Evolutionary conservation across 2,329 filamentous ascomycete genomes (phyloP), one percentile per base, ranked within the genome.

Genomic region (Paracorniculantispora psalliotae): DNA sequence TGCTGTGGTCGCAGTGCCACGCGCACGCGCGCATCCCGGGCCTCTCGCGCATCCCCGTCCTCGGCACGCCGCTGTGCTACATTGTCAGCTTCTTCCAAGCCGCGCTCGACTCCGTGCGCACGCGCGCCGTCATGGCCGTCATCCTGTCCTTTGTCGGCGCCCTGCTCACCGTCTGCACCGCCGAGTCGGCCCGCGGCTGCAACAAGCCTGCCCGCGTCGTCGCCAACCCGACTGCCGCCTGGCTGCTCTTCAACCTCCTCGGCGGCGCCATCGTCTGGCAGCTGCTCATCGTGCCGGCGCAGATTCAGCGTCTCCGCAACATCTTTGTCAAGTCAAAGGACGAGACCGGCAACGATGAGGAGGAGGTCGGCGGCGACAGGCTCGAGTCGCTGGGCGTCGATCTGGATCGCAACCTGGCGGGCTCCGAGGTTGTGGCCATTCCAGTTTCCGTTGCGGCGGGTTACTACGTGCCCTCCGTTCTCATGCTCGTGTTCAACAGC

Each of bases 401-500:
- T 21, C 61, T 67, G 6, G 61, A 66, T 12, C 73, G 78, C 9
- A 73, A 77, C 60, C 68, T 82, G 13, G 71, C 72, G 7, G 70
- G 69, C 23, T 72, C 81, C 2, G 85, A 88, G 68, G 79, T 81
- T 60, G 76, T 85, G 59, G 84, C 84, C 26, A 81, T 83, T 21
- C 80, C 81, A 8, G 63, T 76, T 26, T 77, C 76, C 25, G 76
- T 83, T 0, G 72, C 75, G 0, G 49, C 79, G 10, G 80, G 80
- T 35, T 82, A 74, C 63, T 70, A 79, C 46, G 61, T 79, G 2
- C 80, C 80, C 0, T 77, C 78, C 0, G 41, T 75, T 4, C 60
- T 77, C 35, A 78, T 82, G 75, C 71, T 83, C n/a, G 63, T 71
- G n/a, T 63, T 74, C 50, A 71, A 72, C 51, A 63, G 72, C 0